phyloP scores from a whole-genome alignment of 1,284 basidiomycete species.

The Ceratobasidium sp. region DNA sequence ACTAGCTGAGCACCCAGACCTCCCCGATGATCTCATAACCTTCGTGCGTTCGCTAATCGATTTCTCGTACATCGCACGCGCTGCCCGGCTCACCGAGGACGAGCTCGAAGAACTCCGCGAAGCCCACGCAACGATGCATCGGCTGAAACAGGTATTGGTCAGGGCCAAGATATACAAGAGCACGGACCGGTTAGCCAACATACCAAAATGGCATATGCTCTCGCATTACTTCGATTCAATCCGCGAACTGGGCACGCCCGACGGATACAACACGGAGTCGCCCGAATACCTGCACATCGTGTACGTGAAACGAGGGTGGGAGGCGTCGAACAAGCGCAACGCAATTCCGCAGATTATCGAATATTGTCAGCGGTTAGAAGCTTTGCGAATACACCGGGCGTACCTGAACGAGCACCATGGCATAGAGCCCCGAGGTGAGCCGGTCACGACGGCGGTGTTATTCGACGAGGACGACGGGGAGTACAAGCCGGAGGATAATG shows the following conservation, averaged over 20 bases:
- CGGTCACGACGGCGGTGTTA: background rate
- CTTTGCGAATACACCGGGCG: background rate
- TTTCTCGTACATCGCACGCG: background rate
- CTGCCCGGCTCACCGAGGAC: background rate
- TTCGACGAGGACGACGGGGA: background rate
- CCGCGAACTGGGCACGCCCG: slow-evolving; percentile 1
- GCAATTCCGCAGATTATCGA: background rate
- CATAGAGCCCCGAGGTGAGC: background rate
- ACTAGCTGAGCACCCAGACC: background rate
- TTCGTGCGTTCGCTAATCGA: too few relatives aligned
- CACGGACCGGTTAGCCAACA: background rate
- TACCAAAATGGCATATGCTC: slow-evolving; percentile 39
- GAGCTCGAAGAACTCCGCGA: background rate
- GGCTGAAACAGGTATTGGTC: background rate
- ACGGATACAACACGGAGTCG: slow-evolving; percentile 35
- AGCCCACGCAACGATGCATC: background rate
- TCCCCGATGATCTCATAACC: background rate
- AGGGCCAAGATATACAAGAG: too few relatives aligned
- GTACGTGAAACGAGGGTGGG: background rate
- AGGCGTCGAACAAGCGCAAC: background rate
- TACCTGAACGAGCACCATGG: background rate
- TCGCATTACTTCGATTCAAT: slow-evolving; percentile 7
- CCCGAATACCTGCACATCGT: slow-evolving; percentile 41
- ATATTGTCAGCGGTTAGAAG: background rate
- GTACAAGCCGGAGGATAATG: too few relatives aligned